phyloP scores from a whole-genome alignment of 163 green algal genomes.

The Coccomyxa subellipsoidea region DNA sequence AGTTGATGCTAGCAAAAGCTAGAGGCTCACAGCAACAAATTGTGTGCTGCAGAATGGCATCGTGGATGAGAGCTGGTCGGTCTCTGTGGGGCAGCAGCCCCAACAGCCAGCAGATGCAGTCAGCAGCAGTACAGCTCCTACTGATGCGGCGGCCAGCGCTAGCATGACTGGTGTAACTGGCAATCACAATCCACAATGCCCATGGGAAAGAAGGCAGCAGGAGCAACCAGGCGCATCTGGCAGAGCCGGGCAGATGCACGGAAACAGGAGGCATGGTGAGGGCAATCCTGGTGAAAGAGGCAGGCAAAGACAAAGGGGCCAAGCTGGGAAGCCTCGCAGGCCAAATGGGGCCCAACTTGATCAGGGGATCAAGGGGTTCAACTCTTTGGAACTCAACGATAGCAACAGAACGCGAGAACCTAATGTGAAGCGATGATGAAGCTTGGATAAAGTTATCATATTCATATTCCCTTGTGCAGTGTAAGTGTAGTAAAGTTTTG shows the following conservation, averaged over 20 bases:
- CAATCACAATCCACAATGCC: no score
- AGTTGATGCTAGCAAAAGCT: no score
- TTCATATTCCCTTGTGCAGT: no score
- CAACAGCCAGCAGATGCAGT: neutral
- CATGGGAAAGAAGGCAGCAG: neutral
- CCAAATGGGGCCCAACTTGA: neutral
- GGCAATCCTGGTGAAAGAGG: neutral
- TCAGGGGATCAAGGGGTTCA: neutral
- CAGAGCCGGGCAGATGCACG: neutral
- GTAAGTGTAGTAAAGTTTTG: no score
- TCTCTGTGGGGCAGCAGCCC: neutral
- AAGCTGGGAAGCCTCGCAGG: neutral
- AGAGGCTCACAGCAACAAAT: no score
- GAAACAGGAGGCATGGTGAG: neutral
- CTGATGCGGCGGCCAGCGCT: neutral
- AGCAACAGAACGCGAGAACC: no score
- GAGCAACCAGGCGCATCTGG: neutral
- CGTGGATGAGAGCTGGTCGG: neutral
- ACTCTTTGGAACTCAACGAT: no score
- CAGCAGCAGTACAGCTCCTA: neutral
- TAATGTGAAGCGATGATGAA: no score
- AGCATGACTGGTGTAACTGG: neutral
- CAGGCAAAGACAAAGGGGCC: neutral
- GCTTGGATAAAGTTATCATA: no score
- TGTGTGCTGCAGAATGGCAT: constrained; percentile 10